A percentile compares a stretch with the other conserved stretches of the same genome.
Evolutionary conservation across 805 yeast genomes (phyloP).

Genomic region (Brettanomyces custersianus): DNA sequence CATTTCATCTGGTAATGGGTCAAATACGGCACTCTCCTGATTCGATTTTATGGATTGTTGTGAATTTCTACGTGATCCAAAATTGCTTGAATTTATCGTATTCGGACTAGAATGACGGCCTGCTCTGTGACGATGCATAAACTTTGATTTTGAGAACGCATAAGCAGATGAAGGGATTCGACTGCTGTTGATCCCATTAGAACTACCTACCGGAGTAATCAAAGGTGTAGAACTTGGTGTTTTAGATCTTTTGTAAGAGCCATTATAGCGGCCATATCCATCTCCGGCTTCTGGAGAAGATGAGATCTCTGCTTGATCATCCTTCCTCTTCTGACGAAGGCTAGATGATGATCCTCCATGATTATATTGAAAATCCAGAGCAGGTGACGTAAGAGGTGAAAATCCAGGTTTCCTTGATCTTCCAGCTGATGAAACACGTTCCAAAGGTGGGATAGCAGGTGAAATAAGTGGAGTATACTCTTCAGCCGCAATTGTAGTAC

Average conservation of each 20-base stretch:
- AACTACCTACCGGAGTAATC: conserved; percentile 23
- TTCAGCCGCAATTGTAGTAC: conserved; percentile 41
- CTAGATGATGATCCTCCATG: conserved; percentile 8
- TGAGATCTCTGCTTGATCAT: conserved; percentile 11
- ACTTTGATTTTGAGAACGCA: not conserved
- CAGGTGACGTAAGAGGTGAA: conserved; percentile 61
- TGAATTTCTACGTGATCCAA: conserved; percentile 4
- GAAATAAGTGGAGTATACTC: conserved; percentile 71
- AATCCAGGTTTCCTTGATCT: conserved; percentile 16
- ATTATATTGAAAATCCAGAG: conserved; percentile 39
- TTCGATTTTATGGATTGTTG: conserved; percentile 1
- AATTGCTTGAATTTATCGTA: conserved; percentile 3
- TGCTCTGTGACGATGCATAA: conserved; percentile 7
- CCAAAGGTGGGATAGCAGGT: conserved; percentile 66
- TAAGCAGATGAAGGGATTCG: conserved; percentile 9
- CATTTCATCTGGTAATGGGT: not conserved
- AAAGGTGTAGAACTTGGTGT: conserved; percentile 33
- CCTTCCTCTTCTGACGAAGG: conserved; percentile 23
- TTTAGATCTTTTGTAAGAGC: conserved; percentile 24
- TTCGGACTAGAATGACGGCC: too few relatives aligned
- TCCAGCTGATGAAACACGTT: conserved; percentile 14
- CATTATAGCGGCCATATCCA: not conserved
- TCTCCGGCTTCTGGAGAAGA: conserved; percentile 18
- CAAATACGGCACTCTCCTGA: conserved; percentile 1
- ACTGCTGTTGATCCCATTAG: conserved; percentile 10